These are phyloP conservation scores for Tagetes patula DNA, from an alignment of 129 eudicot genomes.

Conservation along the genomic window DNA sequence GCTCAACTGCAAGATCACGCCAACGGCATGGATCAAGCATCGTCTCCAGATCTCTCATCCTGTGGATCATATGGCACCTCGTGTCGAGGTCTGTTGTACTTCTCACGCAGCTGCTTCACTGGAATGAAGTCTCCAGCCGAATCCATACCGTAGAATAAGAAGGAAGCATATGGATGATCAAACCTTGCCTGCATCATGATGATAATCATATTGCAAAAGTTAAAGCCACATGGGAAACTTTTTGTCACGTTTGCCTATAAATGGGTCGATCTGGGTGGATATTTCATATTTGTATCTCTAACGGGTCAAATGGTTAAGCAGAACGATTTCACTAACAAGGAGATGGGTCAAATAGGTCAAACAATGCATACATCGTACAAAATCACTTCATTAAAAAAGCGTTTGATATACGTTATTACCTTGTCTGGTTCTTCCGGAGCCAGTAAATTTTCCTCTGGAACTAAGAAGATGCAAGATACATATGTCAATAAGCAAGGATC, in stretches of 20 bases:
- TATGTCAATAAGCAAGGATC: constrained; percentile 5
- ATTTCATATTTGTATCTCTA: not conserved
- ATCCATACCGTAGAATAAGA: constrained; percentile 86
- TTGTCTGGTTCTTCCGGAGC: constrained; percentile 71
- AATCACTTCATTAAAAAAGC: not conserved
- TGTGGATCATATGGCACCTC: constrained; percentile 74
- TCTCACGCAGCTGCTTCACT: constrained; percentile 83
- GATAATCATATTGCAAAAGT: constrained; percentile 10
- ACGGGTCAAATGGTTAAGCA: not conserved
- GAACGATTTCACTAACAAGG: not conserved
- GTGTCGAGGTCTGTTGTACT: constrained; percentile 79
- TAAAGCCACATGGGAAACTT: not conserved
- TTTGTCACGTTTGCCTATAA: not conserved
- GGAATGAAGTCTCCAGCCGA: constrained; percentile 93
- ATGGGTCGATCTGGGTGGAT: constrained; percentile 2
- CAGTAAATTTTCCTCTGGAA: constrained; percentile 79
- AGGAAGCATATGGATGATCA: constrained; percentile 84
- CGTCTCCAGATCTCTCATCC: constrained; percentile 50
- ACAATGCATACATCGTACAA: not conserved
- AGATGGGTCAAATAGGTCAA: not conserved
- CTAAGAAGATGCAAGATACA: constrained; percentile 45
- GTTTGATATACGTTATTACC: constrained; percentile 35
- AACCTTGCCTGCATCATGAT: constrained; percentile 57
- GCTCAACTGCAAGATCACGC: constrained; percentile 6
- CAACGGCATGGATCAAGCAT: constrained; percentile 33